These are phyloP conservation scores for Saturnispora serradocipensis DNA, from an alignment of 805 yeast species.

Conservation along the genomic window DNA sequence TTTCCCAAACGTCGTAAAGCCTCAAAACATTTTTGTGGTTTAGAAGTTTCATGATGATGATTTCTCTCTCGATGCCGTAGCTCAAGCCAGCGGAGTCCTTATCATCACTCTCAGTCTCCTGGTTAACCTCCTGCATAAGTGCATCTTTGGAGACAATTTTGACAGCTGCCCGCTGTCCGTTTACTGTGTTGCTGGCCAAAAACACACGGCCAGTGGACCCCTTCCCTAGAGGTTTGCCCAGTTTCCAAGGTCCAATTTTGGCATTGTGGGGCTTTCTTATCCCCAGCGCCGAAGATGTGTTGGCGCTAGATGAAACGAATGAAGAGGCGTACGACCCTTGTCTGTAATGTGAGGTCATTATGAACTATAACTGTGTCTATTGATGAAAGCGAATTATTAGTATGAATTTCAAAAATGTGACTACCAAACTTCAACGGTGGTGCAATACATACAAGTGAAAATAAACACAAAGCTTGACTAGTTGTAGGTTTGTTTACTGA, in stretches of 20 bases:
- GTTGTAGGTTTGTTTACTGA: not conserved
- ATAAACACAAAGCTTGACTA: not conserved
- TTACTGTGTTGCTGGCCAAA: slow-evolving; percentile 74
- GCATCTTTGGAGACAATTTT: slow-evolving; percentile 88
- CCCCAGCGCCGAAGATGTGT: slow-evolving; percentile 5
- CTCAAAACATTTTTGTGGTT: slow-evolving; percentile 74
- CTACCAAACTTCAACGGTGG: too few relatives aligned
- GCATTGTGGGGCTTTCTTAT: slow-evolving; percentile 28
- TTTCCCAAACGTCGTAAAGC: slow-evolving; percentile 81
- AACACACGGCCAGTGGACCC: slow-evolving; percentile 97
- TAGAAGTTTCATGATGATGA: slow-evolving; percentile 73
- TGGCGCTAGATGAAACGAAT: slow-evolving; percentile 26
- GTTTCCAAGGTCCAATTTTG: slow-evolving; percentile 86
- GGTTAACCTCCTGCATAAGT: slow-evolving; percentile 25
- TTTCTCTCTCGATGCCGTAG: slow-evolving; percentile 80
- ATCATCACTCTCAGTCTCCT: slow-evolving; percentile 22
- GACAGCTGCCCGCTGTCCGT: slow-evolving; percentile 90
- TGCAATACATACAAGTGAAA: not conserved
- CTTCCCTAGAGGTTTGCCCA: slow-evolving; percentile 88
- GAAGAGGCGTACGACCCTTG: slow-evolving; percentile 55
- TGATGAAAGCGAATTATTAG: not conserved
- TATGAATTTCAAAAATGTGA: not conserved
- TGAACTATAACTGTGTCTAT: not conserved
- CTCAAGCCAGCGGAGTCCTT: slow-evolving; percentile 50
- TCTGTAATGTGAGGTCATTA: slow-evolving; percentile 38